Evolutionary conservation across 305 asterid genomes (phyloP), one percentile per base, ranked within the genome.

Genomic region (Fraxinus ornus): DNA sequence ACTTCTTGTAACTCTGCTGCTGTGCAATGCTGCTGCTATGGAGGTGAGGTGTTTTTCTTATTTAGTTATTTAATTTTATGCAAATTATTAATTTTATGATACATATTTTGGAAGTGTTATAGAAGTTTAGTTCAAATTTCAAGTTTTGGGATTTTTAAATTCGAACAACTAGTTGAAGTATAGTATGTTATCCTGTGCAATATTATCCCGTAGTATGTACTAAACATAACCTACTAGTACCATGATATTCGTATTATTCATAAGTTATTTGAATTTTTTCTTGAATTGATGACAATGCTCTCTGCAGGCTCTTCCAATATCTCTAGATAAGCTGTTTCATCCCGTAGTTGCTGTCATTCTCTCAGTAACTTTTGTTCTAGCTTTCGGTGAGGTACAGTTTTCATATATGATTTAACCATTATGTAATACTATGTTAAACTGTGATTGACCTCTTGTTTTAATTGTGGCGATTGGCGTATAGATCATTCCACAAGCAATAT

Each of bases 11-110:
- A 96, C 98, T 57, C 85, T 94, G 83, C 92, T 96, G n/a, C 87
- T 94, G 5, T 96, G 99, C 86, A 96, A 96, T 84, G 94, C 99
- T 32, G 99, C 94, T 64, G 89, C 99, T 1, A 96, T 96, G 99
- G 99, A 96, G 97, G 99, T 94, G 57, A 77, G 89, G 77, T 73
- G 33, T 26, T 47, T 5, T 41, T 64, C 64, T 85, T 79, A 78
- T 80, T 47, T 44, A 66, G n/a, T 0, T 83, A 32, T 26, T 62
- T n/a, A 10, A 47, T 73, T 10, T 24, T n/a, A 15, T 79, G 74
- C 41, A 15, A 17, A 13, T 80, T 32, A 10, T n/a, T 73, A 19
- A 21, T 37, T 39, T 15, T 77, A 12, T 77, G 71, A 49, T 77
- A 19, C 21, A 75, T 75, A 26, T 75, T 36, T n/a, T n/a, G 15